Evolutionary conservation across 805 yeast genomes (phyloP), one percentile per base, ranked within the genome.

Genomic region (Metschnikowia lochheadii): DNA sequence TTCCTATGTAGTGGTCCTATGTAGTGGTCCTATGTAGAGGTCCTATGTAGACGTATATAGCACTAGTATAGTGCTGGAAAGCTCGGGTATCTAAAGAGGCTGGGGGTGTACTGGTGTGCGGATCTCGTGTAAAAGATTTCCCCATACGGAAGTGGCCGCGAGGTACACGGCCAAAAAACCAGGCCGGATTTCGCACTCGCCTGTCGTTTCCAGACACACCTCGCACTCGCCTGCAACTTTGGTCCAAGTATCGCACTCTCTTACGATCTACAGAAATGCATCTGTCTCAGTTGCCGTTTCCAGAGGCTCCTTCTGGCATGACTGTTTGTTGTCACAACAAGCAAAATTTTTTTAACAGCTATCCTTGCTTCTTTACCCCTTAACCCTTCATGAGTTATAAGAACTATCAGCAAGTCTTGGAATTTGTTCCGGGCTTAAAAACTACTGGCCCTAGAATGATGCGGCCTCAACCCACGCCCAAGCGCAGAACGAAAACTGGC

Each of bases 341-440:
- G 36, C 46, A 23, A 40, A 44, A 38, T 46, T 42, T 36, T 39
- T 34, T 42, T 44, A 35, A 34, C 37, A 15, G 46, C 35, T 18
- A 17, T 21, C 14, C 14, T 6, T 18, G 40, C 38, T n/a, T 23
- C 18, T 13, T 52, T 51, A 57, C 18, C 20, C 29, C 21, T 7
- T 13, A 3, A 23, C 3, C n/a, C 32, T 20, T 15, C 29, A 58
- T 67, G 58, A 63, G 57, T 53, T 71, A 71, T 61, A 71, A 66
- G 52, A 51, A 57, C 23, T 71, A 69, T 47, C 76, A 71, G 57
- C 71, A 71, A 55, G 72, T 71, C 41, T 53, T 70, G 44, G 62
- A 65, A 49, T 61, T 70, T 39, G 56, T 65, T 6, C 53, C 51
- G 8, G 40, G 32, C 41, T 49, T 50, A 36, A 48, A 44, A 34